phyloP scores from a whole-genome alignment of 805 yeast species.

The Lachancea nothofagi region DNA sequence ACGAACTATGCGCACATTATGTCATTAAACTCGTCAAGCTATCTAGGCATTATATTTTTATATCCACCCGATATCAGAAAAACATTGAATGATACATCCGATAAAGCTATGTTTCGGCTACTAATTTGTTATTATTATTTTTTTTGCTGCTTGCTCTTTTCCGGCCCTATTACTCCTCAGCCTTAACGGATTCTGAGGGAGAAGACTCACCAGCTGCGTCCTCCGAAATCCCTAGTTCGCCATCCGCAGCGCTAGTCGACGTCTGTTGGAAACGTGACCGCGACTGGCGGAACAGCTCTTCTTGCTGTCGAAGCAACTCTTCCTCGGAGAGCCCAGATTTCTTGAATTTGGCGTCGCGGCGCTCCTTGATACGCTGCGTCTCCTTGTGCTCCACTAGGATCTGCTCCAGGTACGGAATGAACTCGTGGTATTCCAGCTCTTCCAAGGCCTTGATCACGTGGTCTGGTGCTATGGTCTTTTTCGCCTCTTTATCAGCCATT shows the following conservation, averaged over 20 bases:
- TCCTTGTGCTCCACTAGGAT: slow-evolving; percentile 85
- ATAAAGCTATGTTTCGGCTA: no score
- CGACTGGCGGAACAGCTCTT: slow-evolving; percentile 78
- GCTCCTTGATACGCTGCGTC: slow-evolving; percentile 79
- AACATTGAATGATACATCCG: background rate
- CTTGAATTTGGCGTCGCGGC: slow-evolving; percentile 87
- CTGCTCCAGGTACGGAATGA: slow-evolving; percentile 73
- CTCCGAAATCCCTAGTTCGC: slow-evolving; percentile 4
- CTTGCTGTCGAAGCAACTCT: slow-evolving; percentile 86
- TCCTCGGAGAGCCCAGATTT: slow-evolving; percentile 90
- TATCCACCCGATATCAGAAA: slow-evolving; percentile 1
- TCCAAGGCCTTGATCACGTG: slow-evolving; percentile 87
- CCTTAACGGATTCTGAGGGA: slow-evolving; percentile 11
- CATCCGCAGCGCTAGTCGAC: slow-evolving; percentile 1
- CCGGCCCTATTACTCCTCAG: slow-evolving; percentile 13
- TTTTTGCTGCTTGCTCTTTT: background rate
- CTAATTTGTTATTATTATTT: background rate
- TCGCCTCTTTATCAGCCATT: slow-evolving; percentile 92
- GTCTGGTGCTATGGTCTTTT: slow-evolving; percentile 94
- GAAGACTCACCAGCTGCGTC: slow-evolving; percentile 6
- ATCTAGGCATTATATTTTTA: background rate
- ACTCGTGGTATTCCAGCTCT: slow-evolving; percentile 81
- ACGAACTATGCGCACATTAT: no score
- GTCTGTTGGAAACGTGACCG: slow-evolving; percentile 52
- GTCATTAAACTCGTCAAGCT: background rate